These are phyloP conservation scores for Rhizophagus prolifer DNA, from an alignment of 192 early-diverging fungal genomes.

Conservation along the genomic window DNA sequence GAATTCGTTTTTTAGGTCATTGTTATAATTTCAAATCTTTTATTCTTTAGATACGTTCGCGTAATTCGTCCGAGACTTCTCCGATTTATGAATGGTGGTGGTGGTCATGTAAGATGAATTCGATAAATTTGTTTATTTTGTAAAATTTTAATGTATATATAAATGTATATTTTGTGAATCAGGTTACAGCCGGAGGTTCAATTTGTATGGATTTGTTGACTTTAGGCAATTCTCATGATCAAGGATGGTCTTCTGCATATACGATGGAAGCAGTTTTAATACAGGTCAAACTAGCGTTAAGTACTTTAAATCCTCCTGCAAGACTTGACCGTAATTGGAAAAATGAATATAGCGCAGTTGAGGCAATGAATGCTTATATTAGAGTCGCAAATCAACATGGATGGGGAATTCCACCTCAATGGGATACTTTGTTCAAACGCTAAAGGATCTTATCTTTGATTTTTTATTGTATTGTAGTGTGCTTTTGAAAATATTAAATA, in stretches of 20 bases:
- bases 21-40: not conserved
- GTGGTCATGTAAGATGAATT: conserved; percentile 37
- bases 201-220: conserved; percentile 45
- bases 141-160: not conserved
- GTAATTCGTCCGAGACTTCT: conserved; percentile 43
- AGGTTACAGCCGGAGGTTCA: conserved; percentile 44
- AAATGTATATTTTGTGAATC: not conserved
- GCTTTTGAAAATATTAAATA: not conserved
- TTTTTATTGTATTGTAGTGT: not conserved
- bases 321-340: conserved; percentile 40
- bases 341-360: conserved; percentile 30
- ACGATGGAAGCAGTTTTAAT: conserved; percentile 40
- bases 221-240: conserved; percentile 21
- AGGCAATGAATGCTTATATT: conserved; percentile 45
- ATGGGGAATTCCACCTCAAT: conserved; percentile 37
- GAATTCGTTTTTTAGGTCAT: not conserved
- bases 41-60: conserved; percentile 37
- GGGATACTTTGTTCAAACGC: conserved; percentile 16
- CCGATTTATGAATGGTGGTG: conserved; percentile 42
- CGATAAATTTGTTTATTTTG: not conserved
- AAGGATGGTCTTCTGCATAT: conserved; percentile 36
- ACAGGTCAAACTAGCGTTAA: conserved; percentile 35
- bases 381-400: conserved; percentile 42
- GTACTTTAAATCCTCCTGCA: conserved; percentile 40
- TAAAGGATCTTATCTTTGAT: not conserved